These are phyloP conservation scores for Alternaria triticimaculans DNA, from an alignment of 2,329 filamentous ascomycete genomes.

Conservation along the genomic window DNA sequence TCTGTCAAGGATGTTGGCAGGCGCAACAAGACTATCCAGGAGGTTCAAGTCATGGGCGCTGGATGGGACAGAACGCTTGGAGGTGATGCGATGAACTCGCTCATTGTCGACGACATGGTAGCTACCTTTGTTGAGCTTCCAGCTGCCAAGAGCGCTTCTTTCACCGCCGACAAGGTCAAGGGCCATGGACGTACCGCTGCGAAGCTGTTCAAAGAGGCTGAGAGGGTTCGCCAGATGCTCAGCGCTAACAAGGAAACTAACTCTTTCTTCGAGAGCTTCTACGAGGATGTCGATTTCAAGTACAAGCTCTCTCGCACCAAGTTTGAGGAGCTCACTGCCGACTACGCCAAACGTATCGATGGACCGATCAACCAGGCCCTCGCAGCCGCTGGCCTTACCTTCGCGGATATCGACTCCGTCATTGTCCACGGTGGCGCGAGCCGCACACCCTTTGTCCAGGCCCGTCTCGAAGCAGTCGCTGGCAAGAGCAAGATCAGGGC, in stretches of 20 bases:
- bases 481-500: slow-evolving; percentile 82
- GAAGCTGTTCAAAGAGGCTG: slow-evolving; percentile 91
- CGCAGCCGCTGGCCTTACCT: slow-evolving; percentile 71
- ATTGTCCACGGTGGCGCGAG: slow-evolving; percentile 92
- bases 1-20: slow-evolving; percentile 90
- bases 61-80: slow-evolving; percentile 92
- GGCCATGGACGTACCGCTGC: slow-evolving; percentile 83
- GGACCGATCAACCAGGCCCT: slow-evolving; percentile 77
- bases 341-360: slow-evolving; percentile 71
- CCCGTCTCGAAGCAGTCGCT: slow-evolving; percentile 77
- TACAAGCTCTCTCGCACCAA: slow-evolving; percentile 82
- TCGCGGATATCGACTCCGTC: slow-evolving; percentile 82
- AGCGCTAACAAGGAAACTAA: slow-evolving; percentile 88
- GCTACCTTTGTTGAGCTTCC: slow-evolving; percentile 74
- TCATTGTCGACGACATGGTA: slow-evolving; percentile 90
- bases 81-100: slow-evolving; percentile 84
- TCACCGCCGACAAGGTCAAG: slow-evolving; percentile 69
- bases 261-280: slow-evolving; percentile 84
- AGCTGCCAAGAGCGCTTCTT: slow-evolving; percentile 67
- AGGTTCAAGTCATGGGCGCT: slow-evolving; percentile 85
- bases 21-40: slow-evolving; percentile 95
- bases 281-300: slow-evolving; percentile 90
- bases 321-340: slow-evolving; percentile 79
- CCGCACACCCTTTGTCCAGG: slow-evolving; percentile 93
- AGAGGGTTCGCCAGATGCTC: slow-evolving; percentile 83